Evolutionary conservation across 1,284 basidiomycete genomes (phyloP).

Genomic region (Pseudozyma sp.): DNA sequence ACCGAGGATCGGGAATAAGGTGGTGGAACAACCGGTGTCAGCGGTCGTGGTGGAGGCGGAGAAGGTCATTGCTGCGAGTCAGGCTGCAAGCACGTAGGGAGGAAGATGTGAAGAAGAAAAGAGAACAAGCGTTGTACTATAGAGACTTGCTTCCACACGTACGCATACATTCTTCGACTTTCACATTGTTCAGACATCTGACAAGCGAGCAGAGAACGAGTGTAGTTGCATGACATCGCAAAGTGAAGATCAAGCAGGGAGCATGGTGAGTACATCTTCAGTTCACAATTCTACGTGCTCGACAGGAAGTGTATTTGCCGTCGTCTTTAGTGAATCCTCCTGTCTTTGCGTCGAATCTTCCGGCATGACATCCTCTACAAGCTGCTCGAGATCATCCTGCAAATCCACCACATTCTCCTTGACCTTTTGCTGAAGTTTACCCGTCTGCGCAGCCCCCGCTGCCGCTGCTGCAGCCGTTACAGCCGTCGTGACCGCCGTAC

Average conservation of each 20-base stretch:
- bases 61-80: background rate
- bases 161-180: slow-evolving; percentile 1
- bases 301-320: slow-evolving; percentile 30
- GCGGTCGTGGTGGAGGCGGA: background rate
- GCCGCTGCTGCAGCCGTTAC: slow-evolving; percentile 15
- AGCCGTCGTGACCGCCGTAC: slow-evolving; percentile 22
- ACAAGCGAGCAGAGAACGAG: background rate
- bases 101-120: background rate
- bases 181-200: background rate
- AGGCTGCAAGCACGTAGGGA: slow-evolving; percentile 2
- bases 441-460: slow-evolving; percentile 21
- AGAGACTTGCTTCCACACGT: background rate
- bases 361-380: slow-evolving; percentile 26
- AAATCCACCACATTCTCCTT: slow-evolving; percentile 24
- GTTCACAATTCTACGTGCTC: slow-evolving; percentile 39
- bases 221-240: background rate
- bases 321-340: slow-evolving; percentile 7
- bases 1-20: slow-evolving; percentile 79
- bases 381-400: slow-evolving; percentile 32
- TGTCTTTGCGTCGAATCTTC: slow-evolving; percentile 9
- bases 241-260: slow-evolving; percentile 1
- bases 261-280: background rate
- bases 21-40: slow-evolving; percentile 21
- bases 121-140: slow-evolving; percentile 1
- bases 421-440: slow-evolving; percentile 9